Evolutionary conservation across 2,329 filamentous ascomycete genomes (phyloP), one percentile per base, ranked within the genome.

Genomic region (Aspergillus sp.): DNA sequence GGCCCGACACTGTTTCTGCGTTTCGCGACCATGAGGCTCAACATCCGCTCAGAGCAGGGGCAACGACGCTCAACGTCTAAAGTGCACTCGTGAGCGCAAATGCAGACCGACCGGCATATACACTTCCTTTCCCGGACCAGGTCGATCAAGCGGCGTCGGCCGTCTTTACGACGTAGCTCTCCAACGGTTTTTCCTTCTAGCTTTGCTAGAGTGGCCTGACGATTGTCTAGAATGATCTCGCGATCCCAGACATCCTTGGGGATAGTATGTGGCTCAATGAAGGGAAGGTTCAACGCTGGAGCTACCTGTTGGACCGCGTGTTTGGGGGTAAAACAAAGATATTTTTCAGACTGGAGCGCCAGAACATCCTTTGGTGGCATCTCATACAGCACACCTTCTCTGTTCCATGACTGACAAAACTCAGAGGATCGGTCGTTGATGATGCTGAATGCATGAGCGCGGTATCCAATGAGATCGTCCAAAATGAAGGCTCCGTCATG

Each of bases 121-220:
- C 75, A 77, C 37, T 72, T 75, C 41, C 62, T 63, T 45, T 72
- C 65, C 12, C 67, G 70, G 12, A 67, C 64, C 45, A 72, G 66
- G 17, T 64, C 51, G 33, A 71, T 60, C 17, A 74, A 59, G 14
- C 60, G 54, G 4, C 61, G 61, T 17, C 61, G 58, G 17, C 64
- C 59, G 21, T 71, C 62, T 9, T 66, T 63, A 14, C 67, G 68
- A 9, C 74, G 71, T 24, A 68, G 55, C 6, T 77, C 70, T 15
- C 75, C 75, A 31, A 77, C 58, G 12, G 61, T 59, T 52, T 65
- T 70, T n/a, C 72, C 67, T 46, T 75, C 68, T 8, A 75, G 63
- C 52, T 68, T 70, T 21, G 72, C 74, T 35, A 71, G 60, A 3
- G 71, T 66, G 6, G 70, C 69, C 51, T 70, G 56, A 6, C 73